Evolutionary conservation across 164 flowering plant species (phyloP), one percentile per base, ranked within the genome.

Genomic region (Santalum album): DNA sequence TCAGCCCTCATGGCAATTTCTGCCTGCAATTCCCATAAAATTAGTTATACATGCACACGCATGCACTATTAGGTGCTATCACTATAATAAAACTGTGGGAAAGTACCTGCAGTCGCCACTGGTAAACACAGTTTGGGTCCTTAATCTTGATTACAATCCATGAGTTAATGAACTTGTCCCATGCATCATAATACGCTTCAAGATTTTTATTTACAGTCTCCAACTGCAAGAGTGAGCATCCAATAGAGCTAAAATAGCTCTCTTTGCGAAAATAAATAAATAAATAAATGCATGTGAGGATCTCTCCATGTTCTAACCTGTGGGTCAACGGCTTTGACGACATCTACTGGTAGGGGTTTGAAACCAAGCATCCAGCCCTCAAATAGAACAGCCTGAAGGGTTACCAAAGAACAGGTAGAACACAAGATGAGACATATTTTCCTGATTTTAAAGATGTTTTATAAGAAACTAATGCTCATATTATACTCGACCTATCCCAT

Each of bases 311-410:
- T 4, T 25, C 11, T 25, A 50, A 50, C 53, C 65, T 80, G 74
- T 59, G 78, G 77, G 51, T 79, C 83, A 57, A 81, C 77, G 45
- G 76, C 86, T 77, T 70, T 77, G 36, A 87, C 90, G 18, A 60
- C 72, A 51, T 87, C 87, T 52, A 39, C 38, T 21, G 95, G 89
- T 56, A 82, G 52, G 11, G 97, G 97, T 56, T 84, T 90, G 66
- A 94, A 94, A 56, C 99, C 99, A 69, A 94, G 97, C 99, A 94
- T 94, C 99, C 99, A 94, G 27, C 99, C 99, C 73, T 94, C 97
- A 49, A 82, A 86, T 49, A 94, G 65, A 55, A 94, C 62, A 18
- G 67, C 97, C 99, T 92, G 64, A 58, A 52, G 6, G 32, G 24
- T 25, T 1, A 23, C 29, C 21, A 25, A 21, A 38, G 42, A 9